phyloP scores from a whole-genome alignment of 225 moss, liverwort and hornwort genomes.

The Polytrichum commune region DNA sequence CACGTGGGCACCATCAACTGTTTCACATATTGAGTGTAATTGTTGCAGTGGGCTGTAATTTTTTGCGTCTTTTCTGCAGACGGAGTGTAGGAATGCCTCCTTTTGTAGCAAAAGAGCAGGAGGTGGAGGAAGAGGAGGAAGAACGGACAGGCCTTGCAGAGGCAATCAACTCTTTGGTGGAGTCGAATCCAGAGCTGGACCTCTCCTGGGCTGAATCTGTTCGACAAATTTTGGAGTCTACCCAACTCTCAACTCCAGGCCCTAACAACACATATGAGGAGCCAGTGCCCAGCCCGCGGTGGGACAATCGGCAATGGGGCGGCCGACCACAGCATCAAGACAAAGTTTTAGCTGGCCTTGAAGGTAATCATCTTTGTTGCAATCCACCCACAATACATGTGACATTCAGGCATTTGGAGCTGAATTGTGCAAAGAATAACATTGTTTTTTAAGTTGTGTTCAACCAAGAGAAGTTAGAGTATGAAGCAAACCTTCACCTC shows the following conservation, averaged over 20 bases:
- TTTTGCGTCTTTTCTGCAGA: not conserved
- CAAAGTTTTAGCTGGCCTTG: constrained; percentile 20
- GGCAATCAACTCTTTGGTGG: constrained; percentile 12
- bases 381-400: too few relatives aligned
- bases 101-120: not conserved
- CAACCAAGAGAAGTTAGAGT: too few relatives aligned
- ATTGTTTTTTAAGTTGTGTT: too few relatives aligned
- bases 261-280: not conserved
- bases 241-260: constrained; percentile 2
- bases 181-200: constrained; percentile 12
- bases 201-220: constrained; percentile 18
- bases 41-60: not conserved
- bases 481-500: too few relatives aligned
- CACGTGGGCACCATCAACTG: too few relatives aligned
- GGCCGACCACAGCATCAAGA: constrained; percentile 9
- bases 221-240: constrained; percentile 12
- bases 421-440: not conserved
- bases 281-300: not conserved
- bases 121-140: not conserved
- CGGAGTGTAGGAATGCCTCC: constrained; percentile 7
- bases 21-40: too few relatives aligned
- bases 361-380: constrained; percentile 2
- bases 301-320: constrained; percentile 4
- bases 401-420: not conserved
- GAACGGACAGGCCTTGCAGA: constrained; percentile 5